Percentiles rank a stretch among this genome's conserved stretches.
Evolutionary conservation across 2,329 filamentous ascomycete genomes (phyloP).

Genomic region (Aspergillus fijiensis): DNA sequence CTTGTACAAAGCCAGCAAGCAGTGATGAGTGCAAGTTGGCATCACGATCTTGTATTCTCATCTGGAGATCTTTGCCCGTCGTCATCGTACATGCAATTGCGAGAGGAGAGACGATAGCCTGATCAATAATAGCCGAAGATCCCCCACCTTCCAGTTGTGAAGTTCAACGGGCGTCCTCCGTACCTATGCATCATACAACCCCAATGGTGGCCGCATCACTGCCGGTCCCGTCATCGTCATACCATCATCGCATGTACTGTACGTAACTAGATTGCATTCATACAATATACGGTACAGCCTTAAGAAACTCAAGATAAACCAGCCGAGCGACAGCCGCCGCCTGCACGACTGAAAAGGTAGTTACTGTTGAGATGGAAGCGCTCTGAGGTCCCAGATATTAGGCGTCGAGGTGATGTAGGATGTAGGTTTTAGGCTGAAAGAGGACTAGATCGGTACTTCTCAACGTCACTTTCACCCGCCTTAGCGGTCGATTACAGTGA

Average conservation of each 20-base stretch:
- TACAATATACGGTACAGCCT: not conserved
- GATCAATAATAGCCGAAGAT: not conserved
- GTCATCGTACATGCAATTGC: not conserved
- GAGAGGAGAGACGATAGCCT: slow-evolving; percentile 1
- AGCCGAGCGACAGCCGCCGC: slow-evolving; percentile 5
- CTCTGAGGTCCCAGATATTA: slow-evolving; percentile 1
- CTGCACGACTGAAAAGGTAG: slow-evolving; percentile 1
- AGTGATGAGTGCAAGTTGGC: not conserved
- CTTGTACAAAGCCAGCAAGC: not conserved
- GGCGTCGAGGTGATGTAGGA: slow-evolving; percentile 12
- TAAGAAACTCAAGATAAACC: not conserved
- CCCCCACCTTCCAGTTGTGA: too few relatives aligned
- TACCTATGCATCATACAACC: not conserved
- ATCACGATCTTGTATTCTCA: not conserved
- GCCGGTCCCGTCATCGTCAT: not conserved
- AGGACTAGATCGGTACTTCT: slow-evolving; percentile 14
- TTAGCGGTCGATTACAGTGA: slow-evolving; percentile 15
- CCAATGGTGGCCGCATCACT: not conserved
- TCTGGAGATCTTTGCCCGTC: not conserved
- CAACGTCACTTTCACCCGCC: slow-evolving; percentile 18
- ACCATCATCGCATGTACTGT: not conserved
- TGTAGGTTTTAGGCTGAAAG: slow-evolving; percentile 7
- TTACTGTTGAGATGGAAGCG: not conserved
- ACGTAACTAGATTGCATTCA: not conserved
- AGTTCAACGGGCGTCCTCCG: not conserved